These are phyloP conservation scores for Bipolaris sorokiniana DNA, from an alignment of 2,329 filamentous ascomycete genomes.

Conservation along the genomic window DNA sequence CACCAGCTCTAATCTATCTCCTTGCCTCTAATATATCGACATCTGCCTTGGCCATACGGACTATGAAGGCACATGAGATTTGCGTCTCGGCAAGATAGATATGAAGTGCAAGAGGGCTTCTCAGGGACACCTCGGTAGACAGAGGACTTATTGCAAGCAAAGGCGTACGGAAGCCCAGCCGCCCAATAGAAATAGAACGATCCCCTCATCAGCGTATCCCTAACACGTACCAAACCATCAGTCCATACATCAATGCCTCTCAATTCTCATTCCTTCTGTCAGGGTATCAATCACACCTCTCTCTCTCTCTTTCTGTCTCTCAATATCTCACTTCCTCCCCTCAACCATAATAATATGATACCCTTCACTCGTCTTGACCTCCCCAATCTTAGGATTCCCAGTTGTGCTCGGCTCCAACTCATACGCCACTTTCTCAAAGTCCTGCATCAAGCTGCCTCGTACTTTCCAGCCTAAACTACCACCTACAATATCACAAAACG, in stretches of 20 bases:
- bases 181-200: background rate
- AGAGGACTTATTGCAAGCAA: background rate
- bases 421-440: constrained; percentile 76
- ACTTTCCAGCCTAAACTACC: constrained; percentile 76
- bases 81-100: background rate
- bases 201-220: no score
- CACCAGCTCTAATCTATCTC: background rate
- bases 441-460: constrained; percentile 68
- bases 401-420: constrained; percentile 70
- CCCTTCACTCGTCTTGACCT: constrained; percentile 76
- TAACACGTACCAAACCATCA: background rate
- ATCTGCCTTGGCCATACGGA: background rate
- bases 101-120: background rate
- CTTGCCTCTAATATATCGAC: background rate
- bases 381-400: constrained; percentile 67
- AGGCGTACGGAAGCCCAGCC: background rate
- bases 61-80: background rate
- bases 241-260: background rate
- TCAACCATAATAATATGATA: constrained; percentile 85
- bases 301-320: constrained; percentile 56
- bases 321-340: constrained; percentile 62
- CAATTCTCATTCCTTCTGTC: background rate
- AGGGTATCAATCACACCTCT: background rate
- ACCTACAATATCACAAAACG: constrained; percentile 48
- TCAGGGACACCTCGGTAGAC: background rate